Evolutionary conservation across 805 yeast genomes (phyloP).

Genomic region (Kodamaea fukazawae): DNA sequence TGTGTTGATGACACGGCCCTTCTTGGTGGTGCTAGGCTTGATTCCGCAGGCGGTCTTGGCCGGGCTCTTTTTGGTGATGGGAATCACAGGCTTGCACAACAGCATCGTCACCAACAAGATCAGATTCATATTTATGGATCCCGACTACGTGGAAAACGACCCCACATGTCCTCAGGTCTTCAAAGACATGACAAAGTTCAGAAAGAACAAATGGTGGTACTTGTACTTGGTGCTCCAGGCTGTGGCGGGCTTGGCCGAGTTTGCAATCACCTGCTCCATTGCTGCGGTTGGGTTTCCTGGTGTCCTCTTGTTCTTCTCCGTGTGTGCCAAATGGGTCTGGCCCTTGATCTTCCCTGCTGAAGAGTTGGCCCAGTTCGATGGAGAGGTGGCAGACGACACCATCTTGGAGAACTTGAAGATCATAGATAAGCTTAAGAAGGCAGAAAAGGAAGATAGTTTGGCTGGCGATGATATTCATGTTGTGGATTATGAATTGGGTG

Average conservation of each 20-base stretch:
- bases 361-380: constrained; percentile 65
- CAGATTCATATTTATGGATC: constrained; percentile 61
- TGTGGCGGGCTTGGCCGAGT: constrained; percentile 73
- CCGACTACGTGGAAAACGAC: constrained; percentile 32
- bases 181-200: constrained; percentile 27
- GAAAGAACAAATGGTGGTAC: constrained; percentile 46
- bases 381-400: constrained; percentile 56
- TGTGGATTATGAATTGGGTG: constrained; percentile 2
- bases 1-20: constrained; percentile 87
- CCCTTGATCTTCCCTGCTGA: constrained; percentile 58
- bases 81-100: constrained; percentile 68
- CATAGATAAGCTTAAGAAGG: constrained; percentile 9
- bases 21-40: constrained; percentile 71
- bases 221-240: constrained; percentile 58
- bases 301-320: constrained; percentile 67
- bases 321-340: constrained; percentile 59
- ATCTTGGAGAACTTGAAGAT: constrained; percentile 46
- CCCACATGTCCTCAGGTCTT: constrained; percentile 37
- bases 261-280: constrained; percentile 77
- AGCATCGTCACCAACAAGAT: constrained; percentile 65
- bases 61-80: constrained; percentile 93
- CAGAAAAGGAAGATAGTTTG: constrained; percentile 2
- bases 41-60: constrained; percentile 93
- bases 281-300: constrained; percentile 97
- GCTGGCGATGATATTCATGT: constrained; percentile 4